These are phyloP conservation scores for Rhizoclosmatium globosum DNA, from an alignment of 192 early-diverging fungal genomes.

Conservation along the genomic window DNA sequence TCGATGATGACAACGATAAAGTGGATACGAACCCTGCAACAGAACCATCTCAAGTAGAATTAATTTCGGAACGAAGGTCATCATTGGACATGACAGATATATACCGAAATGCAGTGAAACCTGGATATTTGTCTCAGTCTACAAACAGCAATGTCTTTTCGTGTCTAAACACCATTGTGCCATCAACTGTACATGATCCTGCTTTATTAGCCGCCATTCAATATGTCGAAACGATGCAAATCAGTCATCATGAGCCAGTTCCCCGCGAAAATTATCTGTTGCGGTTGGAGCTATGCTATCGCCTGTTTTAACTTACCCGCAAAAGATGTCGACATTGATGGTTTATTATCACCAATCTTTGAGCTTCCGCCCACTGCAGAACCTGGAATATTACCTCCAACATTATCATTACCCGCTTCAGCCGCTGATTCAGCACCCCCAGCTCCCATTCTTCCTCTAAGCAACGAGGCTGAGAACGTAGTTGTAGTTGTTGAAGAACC, in stretches of 20 bases:
- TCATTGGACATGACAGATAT: not conserved
- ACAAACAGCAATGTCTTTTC: not conserved
- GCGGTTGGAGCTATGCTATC: constrained; percentile 20
- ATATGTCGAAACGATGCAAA: constrained; percentile 15
- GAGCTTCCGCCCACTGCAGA: not conserved
- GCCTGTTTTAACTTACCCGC: constrained; percentile 23
- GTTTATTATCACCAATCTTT: constrained; percentile 1
- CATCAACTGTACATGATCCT: constrained; percentile 3
- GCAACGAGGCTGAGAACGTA: constrained; percentile 1
- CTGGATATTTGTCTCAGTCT: not conserved
- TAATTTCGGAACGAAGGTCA: not conserved
- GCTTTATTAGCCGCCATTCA: constrained; percentile 26
- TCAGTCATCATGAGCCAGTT: not conserved
- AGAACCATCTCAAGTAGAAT: not conserved
- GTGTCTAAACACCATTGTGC: not conserved
- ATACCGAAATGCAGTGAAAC: constrained; percentile 19
- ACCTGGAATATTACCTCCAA: not conserved
- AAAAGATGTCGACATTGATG: not conserved
- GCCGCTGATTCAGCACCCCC: not conserved
- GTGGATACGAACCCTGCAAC: not conserved
- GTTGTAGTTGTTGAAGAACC: constrained; percentile 14
- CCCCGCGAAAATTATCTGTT: not conserved
- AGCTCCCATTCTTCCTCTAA: not conserved
- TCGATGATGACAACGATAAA: not conserved
- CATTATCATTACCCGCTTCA: not conserved